Percentiles rank a stretch among this genome's conserved stretches.
Evolutionary conservation across 768 basidiomycete species (phyloP).

Genomic region (Xerocomus spinulosus): DNA sequence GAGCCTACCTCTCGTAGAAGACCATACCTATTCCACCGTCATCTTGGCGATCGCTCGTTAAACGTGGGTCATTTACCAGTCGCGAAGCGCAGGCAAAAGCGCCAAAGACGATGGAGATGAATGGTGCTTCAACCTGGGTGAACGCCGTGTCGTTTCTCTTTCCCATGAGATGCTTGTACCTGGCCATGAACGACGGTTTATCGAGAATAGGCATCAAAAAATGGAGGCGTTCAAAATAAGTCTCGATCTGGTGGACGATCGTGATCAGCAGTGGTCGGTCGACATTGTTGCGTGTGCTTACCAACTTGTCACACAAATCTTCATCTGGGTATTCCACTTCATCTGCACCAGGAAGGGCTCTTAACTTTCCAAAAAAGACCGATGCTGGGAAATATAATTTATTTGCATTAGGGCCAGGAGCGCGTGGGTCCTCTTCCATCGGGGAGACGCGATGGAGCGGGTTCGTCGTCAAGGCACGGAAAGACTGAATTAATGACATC

Average conservation of each 20-base stretch:
- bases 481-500: constrained; percentile 88
- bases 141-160: constrained; percentile 49
- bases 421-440: constrained; percentile 78
- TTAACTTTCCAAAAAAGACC: constrained; percentile 82
- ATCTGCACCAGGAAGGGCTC: constrained; percentile 75
- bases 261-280: constrained; percentile 20
- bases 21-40: constrained; percentile 88
- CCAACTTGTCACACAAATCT: constrained; percentile 83
- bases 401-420: constrained; percentile 74
- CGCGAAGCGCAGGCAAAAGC: constrained; percentile 86
- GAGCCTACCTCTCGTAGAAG: constrained; percentile 76
- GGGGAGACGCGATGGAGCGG: constrained; percentile 76
- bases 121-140: constrained; percentile 62
- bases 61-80: constrained; percentile 68
- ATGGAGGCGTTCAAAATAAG: constrained; percentile 84
- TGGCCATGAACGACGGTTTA: constrained; percentile 74
- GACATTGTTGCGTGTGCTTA: constrained; percentile 36
- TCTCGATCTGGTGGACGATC: constrained; percentile 56
- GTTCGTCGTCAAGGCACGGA: constrained; percentile 68
- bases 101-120: constrained; percentile 80
- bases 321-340: constrained; percentile 85
- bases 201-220: constrained; percentile 86
- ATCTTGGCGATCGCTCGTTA: constrained; percentile 55
- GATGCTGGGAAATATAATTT: constrained; percentile 86
- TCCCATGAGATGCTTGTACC: constrained; percentile 74